These are phyloP conservation scores for Populus hybrid DNA, from an alignment of 441 rosid species.

Conservation along the genomic window DNA sequence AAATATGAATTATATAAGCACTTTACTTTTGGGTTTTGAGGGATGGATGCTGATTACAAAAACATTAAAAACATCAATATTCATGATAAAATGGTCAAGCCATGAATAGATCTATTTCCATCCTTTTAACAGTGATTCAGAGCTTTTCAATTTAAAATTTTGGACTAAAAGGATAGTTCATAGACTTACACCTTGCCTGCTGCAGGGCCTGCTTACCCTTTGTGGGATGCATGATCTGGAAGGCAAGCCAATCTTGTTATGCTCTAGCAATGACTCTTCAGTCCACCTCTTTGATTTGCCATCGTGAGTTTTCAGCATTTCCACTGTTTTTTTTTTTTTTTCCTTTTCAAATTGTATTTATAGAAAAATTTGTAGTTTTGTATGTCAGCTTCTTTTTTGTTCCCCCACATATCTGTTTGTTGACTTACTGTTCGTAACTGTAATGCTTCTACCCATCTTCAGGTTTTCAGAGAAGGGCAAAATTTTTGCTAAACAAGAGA, in stretches of 20 bases:
- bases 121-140: not conserved
- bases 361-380: not conserved
- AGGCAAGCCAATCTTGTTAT: conserved; percentile 81
- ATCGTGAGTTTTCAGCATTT: conserved; percentile 62
- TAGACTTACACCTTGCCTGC: conserved; percentile 12
- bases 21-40: not conserved
- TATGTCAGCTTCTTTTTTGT: not conserved
- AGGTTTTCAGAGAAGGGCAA: conserved; percentile 92
- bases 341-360: not conserved
- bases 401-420: not conserved
- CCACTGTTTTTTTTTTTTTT: not conserved
- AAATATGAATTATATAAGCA: not conserved
- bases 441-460: conserved; percentile 4
- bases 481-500: conserved; percentile 80
- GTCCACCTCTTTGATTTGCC: conserved; percentile 83
- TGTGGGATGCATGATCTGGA: conserved; percentile 89
- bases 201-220: conserved; percentile 77
- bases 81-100: not conserved
- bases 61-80: not conserved
- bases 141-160: not conserved
- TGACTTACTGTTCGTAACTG: not conserved
- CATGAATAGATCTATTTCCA: not conserved
- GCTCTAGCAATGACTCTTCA: conserved; percentile 80
- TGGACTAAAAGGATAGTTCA: not conserved
- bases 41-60: not conserved